Conservation (phyloP, 176 grass and related monocot species). For the Carex littledalei region DNA sequence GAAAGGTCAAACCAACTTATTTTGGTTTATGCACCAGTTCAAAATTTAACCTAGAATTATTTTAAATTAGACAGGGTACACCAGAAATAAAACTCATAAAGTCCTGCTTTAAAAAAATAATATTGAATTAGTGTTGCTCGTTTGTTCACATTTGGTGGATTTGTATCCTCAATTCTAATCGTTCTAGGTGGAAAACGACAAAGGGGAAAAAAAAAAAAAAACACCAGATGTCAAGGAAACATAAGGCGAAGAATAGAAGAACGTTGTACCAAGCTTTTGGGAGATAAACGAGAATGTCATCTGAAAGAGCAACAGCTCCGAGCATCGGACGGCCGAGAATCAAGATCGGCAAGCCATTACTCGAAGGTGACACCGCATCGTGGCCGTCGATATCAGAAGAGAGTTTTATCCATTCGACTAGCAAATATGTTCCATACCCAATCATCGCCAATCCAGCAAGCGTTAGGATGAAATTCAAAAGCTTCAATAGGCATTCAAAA, state of each 20-base stretch:
- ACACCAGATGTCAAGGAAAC: neutral
- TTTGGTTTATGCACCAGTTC: neutral
- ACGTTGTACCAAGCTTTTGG: conserved; percentile 81
- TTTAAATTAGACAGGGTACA: neutral
- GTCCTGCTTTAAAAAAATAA: neutral
- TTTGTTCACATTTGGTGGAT: neutral
- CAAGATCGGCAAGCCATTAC: conserved; percentile 38
- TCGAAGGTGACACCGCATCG: conserved; percentile 18
- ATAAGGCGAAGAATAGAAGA: neutral
- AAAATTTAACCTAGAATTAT: neutral
- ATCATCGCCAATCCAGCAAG: conserved; percentile 79
- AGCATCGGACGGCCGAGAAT: conserved; percentile 62
- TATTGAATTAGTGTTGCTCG: neutral
- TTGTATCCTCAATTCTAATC: neutral
- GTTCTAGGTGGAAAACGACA: neutral
- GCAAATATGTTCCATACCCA: conserved; percentile 74
- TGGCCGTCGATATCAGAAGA: conserved; percentile 26
- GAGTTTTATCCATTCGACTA: conserved; percentile 57
- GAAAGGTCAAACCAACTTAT: neutral
- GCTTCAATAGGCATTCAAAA: conserved; percentile 80
- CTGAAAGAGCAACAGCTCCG: conserved; percentile 43
- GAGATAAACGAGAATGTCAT: conserved; percentile 56
- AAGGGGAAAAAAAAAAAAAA: neutral
- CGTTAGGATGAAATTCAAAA: conserved; percentile 84
- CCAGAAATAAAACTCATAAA: neutral